A percentile compares a stretch with the other conserved stretches of the same genome.
Evolutionary conservation across 176 grass and related monocot species (phyloP).

Genomic region (Rhynchospora breviuscula): DNA sequence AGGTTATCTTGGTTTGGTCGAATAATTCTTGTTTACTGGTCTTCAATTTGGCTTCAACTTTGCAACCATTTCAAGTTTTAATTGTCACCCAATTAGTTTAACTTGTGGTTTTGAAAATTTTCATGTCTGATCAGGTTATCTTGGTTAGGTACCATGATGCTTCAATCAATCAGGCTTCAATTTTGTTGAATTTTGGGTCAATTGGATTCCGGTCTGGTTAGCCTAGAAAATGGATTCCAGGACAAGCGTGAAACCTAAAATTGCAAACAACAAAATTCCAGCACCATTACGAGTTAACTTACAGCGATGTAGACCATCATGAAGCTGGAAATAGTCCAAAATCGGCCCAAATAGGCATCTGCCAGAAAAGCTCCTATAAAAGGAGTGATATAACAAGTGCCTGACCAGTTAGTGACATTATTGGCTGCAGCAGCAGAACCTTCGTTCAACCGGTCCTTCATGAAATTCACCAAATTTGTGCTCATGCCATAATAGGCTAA

Average conservation of each 20-base stretch:
- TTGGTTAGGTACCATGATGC: background rate
- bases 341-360: conserved; percentile 76
- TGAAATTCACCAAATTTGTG: conserved; percentile 79
- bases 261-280: background rate
- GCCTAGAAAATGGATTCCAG: background rate
- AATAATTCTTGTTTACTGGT: background rate
- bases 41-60: background rate
- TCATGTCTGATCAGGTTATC: background rate
- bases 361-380: conserved; percentile 74
- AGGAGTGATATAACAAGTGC: conserved; percentile 74
- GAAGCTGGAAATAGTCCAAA: conserved; percentile 70
- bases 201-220: background rate
- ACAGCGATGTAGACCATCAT: conserved; percentile 76
- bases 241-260: background rate
- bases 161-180: background rate
- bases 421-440: conserved; percentile 40
- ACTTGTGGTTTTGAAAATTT: conserved; percentile 1
- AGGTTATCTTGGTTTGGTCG: background rate
- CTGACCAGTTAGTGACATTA: conserved; percentile 68
- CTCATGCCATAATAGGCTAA: conserved; percentile 86
- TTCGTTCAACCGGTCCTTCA: conserved; percentile 46
- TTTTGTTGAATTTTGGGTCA: background rate
- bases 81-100: background rate
- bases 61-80: background rate
- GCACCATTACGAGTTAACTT: conserved; percentile 1